phyloP scores from a whole-genome alignment of 345 rosid genomes.

The Reutealis trisperma region DNA sequence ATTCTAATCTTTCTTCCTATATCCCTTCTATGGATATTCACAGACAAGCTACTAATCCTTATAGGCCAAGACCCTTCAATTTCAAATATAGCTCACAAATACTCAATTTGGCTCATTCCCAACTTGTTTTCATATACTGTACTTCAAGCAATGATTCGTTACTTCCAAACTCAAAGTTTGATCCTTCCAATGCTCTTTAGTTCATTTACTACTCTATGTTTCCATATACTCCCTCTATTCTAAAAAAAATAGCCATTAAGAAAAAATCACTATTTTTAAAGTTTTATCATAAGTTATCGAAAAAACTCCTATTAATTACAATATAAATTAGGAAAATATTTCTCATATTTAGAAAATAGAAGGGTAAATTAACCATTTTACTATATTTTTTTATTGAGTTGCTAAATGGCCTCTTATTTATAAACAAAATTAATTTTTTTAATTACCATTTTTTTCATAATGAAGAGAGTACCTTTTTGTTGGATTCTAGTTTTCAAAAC shows the following conservation, averaged over 20 bases:
- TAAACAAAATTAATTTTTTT: too few relatives aligned
- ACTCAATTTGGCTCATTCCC: conserved; percentile 13
- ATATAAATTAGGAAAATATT: too few relatives aligned
- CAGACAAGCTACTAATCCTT: conserved; percentile 20
- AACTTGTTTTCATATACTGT: conserved; percentile 9
- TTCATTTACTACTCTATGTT: conserved; percentile 9
- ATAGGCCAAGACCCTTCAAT: conserved; percentile 22
- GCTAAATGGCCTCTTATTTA: too few relatives aligned
- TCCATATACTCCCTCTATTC: too few relatives aligned
- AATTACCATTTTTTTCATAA: too few relatives aligned
- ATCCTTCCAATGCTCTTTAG: conserved; percentile 25
- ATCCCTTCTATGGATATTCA: conserved; percentile 15
- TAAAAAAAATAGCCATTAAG: too few relatives aligned
- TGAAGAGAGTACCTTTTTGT: conserved; percentile 26
- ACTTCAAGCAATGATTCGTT: conserved; percentile 19
- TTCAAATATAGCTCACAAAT: conserved; percentile 1
- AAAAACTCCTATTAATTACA: too few relatives aligned
- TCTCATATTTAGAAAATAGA: too few relatives aligned
- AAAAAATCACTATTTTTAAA: too few relatives aligned
- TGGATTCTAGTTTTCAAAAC: conserved; percentile 24
- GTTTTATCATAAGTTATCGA: too few relatives aligned
- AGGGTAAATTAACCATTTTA: too few relatives aligned
- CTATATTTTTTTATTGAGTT: too few relatives aligned
- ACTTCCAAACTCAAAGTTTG: conserved; percentile 24
- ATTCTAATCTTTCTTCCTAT: not conserved